Conservation (phyloP, 106 monocot species). For the Cymbidium sinense region DNA sequence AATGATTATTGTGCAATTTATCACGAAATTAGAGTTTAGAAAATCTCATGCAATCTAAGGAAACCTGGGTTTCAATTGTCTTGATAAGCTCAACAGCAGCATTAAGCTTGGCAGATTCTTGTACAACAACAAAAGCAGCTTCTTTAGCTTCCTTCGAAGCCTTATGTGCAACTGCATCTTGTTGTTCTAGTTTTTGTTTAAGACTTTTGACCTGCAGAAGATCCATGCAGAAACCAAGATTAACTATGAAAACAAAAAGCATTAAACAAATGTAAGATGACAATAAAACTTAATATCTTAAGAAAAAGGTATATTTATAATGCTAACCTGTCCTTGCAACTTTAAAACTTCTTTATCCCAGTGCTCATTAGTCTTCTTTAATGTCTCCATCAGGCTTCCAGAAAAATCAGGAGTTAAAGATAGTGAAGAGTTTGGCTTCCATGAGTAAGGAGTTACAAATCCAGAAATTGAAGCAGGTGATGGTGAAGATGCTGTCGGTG, state of each 20-base stretch:
- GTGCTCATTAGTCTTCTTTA: conserved; percentile 46
- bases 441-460: conserved; percentile 37
- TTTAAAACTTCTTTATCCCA: conserved; percentile 46
- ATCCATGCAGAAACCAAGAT: background rate
- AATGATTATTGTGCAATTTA: background rate
- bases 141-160: conserved; percentile 50
- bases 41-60: background rate
- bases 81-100: conserved; percentile 29
- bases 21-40: background rate
- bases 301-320: background rate
- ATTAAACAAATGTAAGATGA: background rate
- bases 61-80: conserved; percentile 39
- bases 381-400: conserved; percentile 31
- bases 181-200: conserved; percentile 43
- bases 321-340: conserved; percentile 45
- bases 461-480: conserved; percentile 13
- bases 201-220: conserved; percentile 45
- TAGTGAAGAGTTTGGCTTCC: conserved; percentile 25
- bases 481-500: conserved; percentile 24
- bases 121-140: conserved; percentile 23
- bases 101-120: conserved; percentile 35
- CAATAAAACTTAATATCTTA: background rate
- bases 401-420: conserved; percentile 28
- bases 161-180: conserved; percentile 36
- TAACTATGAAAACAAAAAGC: too few relatives aligned